Percentiles rank a stretch among this genome's conserved stretches.
Conservation (phyloP, 2,329 filamentous ascomycete species). For the Penicillium sp. region DNA sequence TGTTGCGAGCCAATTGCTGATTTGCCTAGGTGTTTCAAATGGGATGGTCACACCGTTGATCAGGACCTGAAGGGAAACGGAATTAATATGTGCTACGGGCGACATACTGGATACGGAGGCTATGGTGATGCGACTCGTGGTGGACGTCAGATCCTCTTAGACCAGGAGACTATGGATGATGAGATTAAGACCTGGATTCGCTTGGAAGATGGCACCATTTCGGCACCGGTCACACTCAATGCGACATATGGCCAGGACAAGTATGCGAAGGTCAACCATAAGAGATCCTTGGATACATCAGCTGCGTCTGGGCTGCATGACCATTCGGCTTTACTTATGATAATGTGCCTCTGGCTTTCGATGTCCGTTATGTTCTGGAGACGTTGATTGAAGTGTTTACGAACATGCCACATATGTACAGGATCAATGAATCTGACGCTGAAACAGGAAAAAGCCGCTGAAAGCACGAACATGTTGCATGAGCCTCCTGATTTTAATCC, state of each 20-base stretch:
- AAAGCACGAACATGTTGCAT: no score
- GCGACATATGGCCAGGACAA: conserved; percentile 57
- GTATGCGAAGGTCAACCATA: conserved; percentile 43
- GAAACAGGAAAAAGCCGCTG: not conserved
- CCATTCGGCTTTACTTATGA: not conserved
- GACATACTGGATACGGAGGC: conserved; percentile 68
- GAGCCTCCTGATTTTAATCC: no score
- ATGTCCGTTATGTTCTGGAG: not conserved
- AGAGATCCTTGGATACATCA: not conserved
- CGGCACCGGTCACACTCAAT: conserved; percentile 57
- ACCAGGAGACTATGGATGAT: conserved; percentile 42
- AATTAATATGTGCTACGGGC: conserved; percentile 56
- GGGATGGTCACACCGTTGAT: conserved; percentile 28
- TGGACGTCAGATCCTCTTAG: conserved; percentile 54
- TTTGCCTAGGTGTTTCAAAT: conserved; percentile 40
- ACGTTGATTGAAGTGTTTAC: not conserved
- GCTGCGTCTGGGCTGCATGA: not conserved
- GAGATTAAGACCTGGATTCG: conserved; percentile 61
- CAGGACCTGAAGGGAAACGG: conserved; percentile 44
- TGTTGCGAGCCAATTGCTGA: conserved; percentile 23
- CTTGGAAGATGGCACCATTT: conserved; percentile 55
- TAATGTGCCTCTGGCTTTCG: conserved; percentile 4
- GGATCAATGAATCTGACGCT: not conserved
- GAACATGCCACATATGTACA: not conserved
- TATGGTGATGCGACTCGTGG: conserved; percentile 66